A percentile compares a stretch with the other conserved stretches of the same genome.
phyloP scores from a whole-genome alignment of 1,284 basidiomycete genomes.

The Lentinus polychrous region DNA sequence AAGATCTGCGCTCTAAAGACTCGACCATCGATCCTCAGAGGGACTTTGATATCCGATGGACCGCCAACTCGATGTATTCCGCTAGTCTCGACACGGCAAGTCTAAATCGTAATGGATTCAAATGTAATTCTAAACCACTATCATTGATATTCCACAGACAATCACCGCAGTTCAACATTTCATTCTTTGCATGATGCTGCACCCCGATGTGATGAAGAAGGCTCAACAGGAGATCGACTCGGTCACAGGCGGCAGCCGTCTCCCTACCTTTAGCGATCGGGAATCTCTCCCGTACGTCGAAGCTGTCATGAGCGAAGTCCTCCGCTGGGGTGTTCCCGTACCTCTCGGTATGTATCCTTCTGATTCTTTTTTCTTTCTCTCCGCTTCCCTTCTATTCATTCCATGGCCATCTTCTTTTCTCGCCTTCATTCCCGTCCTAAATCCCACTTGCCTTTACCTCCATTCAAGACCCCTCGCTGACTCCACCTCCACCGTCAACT shows the following conservation, averaged over 20 bases:
- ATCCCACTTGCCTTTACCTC: no score
- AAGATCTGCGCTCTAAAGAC: conserved; percentile 25
- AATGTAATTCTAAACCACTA: background rate
- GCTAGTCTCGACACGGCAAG: conserved; percentile 56
- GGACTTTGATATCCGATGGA: conserved; percentile 63
- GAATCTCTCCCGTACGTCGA: conserved; percentile 37
- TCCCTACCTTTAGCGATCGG: conserved; percentile 40
- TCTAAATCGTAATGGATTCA: conserved; percentile 2
- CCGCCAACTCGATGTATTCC: conserved; percentile 69
- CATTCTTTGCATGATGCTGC: conserved; percentile 36
- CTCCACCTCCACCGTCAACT: no score
- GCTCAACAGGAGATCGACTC: conserved; percentile 41
- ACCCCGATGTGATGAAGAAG: conserved; percentile 34
- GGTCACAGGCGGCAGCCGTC: conserved; percentile 31
- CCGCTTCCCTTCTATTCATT: conserved; percentile 9
- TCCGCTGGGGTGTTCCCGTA: conserved; percentile 27
- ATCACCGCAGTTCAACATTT: conserved; percentile 33
- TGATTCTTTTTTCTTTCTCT: background rate
- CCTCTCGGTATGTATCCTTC: conserved; percentile 26
- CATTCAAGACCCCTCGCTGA: no score
- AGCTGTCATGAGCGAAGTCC: conserved; percentile 37
- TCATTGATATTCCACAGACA: conserved; percentile 22
- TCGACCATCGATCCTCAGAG: conserved; percentile 24
- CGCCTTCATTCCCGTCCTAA: no score
- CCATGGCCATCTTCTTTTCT: conserved; percentile 22